Evolutionary conservation across 306 rosid genomes (phyloP), one percentile per base, ranked within the genome.

Genomic region (Pueraria montana): DNA sequence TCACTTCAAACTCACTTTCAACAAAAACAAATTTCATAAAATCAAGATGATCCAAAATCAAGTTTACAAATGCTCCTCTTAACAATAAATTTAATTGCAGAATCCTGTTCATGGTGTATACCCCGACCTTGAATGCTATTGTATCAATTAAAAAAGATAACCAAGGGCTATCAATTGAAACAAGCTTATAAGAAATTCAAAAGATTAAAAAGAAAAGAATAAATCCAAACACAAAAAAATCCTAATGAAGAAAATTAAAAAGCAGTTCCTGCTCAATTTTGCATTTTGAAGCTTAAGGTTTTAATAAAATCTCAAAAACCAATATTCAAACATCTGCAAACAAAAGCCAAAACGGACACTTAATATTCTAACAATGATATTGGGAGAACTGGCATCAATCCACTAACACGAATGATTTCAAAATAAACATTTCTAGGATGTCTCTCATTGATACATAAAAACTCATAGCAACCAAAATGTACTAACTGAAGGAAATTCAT

Each of bases 401-500:
- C 52, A 18, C 59, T 70, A 24, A 59, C 27, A 75, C 4, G 0
- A 26, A 50, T 72, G 0, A 58, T 21, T 21, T 48, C 43, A 43
- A 69, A 45, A 77, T 46, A 76, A 61, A 49, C 40, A 52, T 77
- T 48, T 13, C 36, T 56, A 53, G 18, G 1, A 53, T 3, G 4
- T 65, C 43, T 36, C 63, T 34, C 75, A 74, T 48, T 61, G 24
- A 50, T 70, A 50, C 61, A 42, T 23, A 10, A 52, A 78, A 79
- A 24, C 43, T 45, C 59, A 61, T 34, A 52, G 61, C 45, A 42
- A 78, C 83, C 79, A 36, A 55, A 61, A 18, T 34, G 79, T 23
- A 79, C 82, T 76, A 79, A 24, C 43, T 16, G 55, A 71, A 75
- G 24, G 26, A 72, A 85, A 72, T 80, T 56, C 85, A 80, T 21